phyloP scores from a whole-genome alignment of 495 filamentous ascomycete genomes.

The Aspergillus hancockii region DNA sequence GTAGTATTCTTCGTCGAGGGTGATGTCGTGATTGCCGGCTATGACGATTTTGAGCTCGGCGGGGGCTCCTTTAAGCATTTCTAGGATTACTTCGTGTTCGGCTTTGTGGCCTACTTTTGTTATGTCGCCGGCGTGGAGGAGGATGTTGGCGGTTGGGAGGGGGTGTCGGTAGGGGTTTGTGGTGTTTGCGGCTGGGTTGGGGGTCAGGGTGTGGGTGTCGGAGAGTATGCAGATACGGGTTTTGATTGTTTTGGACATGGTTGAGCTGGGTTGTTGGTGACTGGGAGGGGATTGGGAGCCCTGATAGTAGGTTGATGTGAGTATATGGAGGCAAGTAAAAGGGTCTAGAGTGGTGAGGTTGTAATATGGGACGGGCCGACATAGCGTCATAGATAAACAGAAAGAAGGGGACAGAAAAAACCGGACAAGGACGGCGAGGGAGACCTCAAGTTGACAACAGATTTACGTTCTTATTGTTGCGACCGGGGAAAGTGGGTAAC shows the following conservation, averaged over 20 bases:
- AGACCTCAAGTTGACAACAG: neutral
- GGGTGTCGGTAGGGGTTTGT: slow-evolving; percentile 43
- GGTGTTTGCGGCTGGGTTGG: slow-evolving; percentile 25
- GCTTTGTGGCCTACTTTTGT: slow-evolving; percentile 59
- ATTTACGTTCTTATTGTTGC: too few species aligned
- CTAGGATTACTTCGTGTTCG: slow-evolving; percentile 55
- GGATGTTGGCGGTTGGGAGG: slow-evolving; percentile 59
- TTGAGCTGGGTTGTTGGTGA: slow-evolving; percentile 5
- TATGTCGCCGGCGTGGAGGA: slow-evolving; percentile 75
- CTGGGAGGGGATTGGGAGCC: slow-evolving; percentile 1
- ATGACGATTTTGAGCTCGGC: slow-evolving; percentile 79
- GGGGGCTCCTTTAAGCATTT: slow-evolving; percentile 54
- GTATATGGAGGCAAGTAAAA: too few species aligned
- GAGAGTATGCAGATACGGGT: slow-evolving; percentile 62
- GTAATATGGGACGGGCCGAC: neutral
- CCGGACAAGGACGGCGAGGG: neutral
- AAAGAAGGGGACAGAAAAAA: neutral
- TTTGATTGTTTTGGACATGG: slow-evolving; percentile 26
- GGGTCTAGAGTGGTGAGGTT: neutral
- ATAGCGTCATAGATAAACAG: neutral
- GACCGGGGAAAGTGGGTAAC: neutral
- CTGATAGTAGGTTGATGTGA: neutral
- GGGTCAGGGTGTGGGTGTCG: slow-evolving; percentile 58
- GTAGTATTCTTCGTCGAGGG: slow-evolving; percentile 61
- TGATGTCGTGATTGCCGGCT: slow-evolving; percentile 79